Evolutionary conservation across 768 basidiomycete species (phyloP), one percentile per base, ranked within the genome.

Genomic region (Pulveroboletus frians): DNA sequence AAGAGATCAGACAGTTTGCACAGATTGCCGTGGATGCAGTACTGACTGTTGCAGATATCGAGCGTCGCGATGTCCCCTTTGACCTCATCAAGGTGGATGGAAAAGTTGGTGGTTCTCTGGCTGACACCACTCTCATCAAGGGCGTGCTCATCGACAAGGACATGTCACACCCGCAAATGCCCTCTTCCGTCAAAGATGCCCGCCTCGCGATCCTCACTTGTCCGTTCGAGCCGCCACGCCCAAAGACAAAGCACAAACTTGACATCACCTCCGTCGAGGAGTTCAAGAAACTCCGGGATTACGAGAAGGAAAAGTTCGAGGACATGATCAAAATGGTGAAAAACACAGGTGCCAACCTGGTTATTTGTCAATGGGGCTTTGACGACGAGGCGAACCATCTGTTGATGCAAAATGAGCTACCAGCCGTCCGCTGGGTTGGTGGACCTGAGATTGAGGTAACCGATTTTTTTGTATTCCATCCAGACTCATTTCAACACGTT

Each of bases 361-460:
- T 99, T 56, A 97, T 99, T 60, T 99, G 96, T 70, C 96, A 99
- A 66, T 99, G 96, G 96, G 96, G 96, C 52, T 99, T 99, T 64
- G 96, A 99, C 65, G 96, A 99, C 63, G 96, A 99, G 71, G 96
- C 96, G 38, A 99, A 99, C 65, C 96, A 98, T 66, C 57, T 98
- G 60, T 70, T 99, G 55, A 92, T 98, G 91, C 93, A 96, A 74
- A 98, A 97, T 60, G 91, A 94, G 13, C 76, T 99, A 31, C 96
- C 96, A 37, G 90, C 96, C 26, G 95, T 98, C 27, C 80, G 96
- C 65, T 98, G 96, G 96, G 96, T 99, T 48, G 96, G 96, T 52
- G 96, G 96, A 20, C 96, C 96, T 4, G 96, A 99, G 68, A 99
- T 99, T 54, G 96, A 99, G 84, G 92, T 93, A 43, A 44, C 3